Evolutionary conservation across 2,329 filamentous ascomycete genomes (phyloP), one percentile per base, ranked within the genome.

Genomic region (Polychaeton citri): DNA sequence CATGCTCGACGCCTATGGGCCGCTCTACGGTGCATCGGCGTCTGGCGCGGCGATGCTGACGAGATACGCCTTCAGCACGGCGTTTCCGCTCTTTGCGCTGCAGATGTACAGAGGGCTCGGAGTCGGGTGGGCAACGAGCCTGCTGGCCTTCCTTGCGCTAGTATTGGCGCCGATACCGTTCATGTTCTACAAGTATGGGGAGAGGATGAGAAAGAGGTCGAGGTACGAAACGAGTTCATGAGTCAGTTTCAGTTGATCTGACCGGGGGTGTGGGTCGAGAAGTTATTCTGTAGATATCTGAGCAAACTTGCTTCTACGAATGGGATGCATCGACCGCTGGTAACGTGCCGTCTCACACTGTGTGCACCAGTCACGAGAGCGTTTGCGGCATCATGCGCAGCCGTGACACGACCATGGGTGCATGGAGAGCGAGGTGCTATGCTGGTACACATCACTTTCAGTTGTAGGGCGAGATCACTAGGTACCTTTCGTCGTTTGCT

Each of bases 1-100:
- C 56, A 66, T 82, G 9, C 71, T 82, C 41, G 42, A 48, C 50
- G 9, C 53, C 54, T 1, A 48, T 53, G 76, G 6, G 56, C 50
- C 78, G 34, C 79, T 87, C 47, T 88, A 79, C 43, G 81, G 83
- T 1, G 81, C 81, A 0, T 82, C 76, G 0, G 80, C 78, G 0
- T 63, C 87, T 6, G 81, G 81, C 2, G 80, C 79, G 33, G 84
- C 87, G 58, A 81, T 81, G 0, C 80, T 92, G 50, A 61, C 92
- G 24, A 76, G 85, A 46, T 87, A 81, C 0, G 64, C 86, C 6
- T 80, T 78, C 43, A 84, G 81, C 43, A 81, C 82, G 2, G 76
- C 70, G 1, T 90, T 92, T 64, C 84, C 84, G 1, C 69, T 90
- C 2, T 90, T 90, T 54, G 75, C 80, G 0, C 69, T 65, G 2